A percentile compares a stretch with the other conserved stretches of the same genome.
Evolutionary conservation across 371 early-diverging fungal species (phyloP).

Genomic region (Mucor irregularis): DNA sequence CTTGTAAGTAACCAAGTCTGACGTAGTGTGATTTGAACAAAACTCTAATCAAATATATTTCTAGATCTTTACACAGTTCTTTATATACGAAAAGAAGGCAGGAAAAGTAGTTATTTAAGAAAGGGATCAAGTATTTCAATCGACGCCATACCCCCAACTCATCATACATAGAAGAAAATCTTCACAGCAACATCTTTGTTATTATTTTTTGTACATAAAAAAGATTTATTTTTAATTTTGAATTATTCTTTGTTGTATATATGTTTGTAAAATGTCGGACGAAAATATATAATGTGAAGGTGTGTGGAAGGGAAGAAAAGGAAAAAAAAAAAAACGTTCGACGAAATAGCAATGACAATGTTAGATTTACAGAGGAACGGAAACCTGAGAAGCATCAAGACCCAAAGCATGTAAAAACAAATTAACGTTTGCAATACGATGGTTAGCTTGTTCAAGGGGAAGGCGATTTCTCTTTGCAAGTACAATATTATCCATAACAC

Average conservation of each 20-base stretch:
- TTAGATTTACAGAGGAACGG: slow-evolving; percentile 46
- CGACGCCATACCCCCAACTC: too few relatives aligned
- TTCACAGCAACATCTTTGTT: too few relatives aligned
- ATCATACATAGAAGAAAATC: background rate
- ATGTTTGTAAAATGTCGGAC: background rate
- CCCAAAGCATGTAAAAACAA: slow-evolving; percentile 94
- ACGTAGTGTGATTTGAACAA: too few relatives aligned
- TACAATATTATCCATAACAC: slow-evolving; percentile 81
- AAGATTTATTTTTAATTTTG: background rate
- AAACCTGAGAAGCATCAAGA: slow-evolving; percentile 86
- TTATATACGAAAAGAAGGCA: slow-evolving; percentile 31
- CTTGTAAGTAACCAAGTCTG: too few relatives aligned
- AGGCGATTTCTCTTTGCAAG: slow-evolving; percentile 64
- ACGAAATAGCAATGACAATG: background rate
- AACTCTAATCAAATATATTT: too few relatives aligned
- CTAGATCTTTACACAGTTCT: slow-evolving; percentile 60
- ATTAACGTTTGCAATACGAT: slow-evolving; percentile 85
- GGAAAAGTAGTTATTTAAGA: background rate
- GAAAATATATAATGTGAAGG: too few relatives aligned
- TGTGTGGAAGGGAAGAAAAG: background rate
- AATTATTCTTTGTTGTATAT: background rate
- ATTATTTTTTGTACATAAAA: background rate
- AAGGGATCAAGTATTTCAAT: background rate
- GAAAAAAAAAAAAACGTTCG: background rate
- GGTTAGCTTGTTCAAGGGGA: slow-evolving; percentile 62